These are phyloP conservation scores for Erodium maritimum DNA, from an alignment of 345 rosid genomes.

Conservation along the genomic window DNA sequence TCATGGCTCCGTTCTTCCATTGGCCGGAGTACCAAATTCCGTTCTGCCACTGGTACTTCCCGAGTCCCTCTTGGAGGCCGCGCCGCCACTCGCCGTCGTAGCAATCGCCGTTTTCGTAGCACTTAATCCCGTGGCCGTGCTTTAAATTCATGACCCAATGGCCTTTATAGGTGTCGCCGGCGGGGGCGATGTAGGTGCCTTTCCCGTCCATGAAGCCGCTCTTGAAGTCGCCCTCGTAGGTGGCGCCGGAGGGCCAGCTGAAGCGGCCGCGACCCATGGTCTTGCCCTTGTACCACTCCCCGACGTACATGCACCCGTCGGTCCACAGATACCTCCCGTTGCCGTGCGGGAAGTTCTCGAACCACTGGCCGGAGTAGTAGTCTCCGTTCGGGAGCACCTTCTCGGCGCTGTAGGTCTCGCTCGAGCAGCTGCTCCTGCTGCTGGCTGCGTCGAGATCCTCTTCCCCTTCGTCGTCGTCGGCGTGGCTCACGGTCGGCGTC, in stretches of 20 bases:
- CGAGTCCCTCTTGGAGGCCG: slow-evolving; percentile 70
- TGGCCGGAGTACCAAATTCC: slow-evolving; percentile 52
- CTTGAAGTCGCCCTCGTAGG: slow-evolving; percentile 88
- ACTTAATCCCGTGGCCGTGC: slow-evolving; percentile 65
- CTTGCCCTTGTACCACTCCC: slow-evolving; percentile 80
- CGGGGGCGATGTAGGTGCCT: slow-evolving; percentile 40
- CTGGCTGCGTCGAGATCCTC: not conserved
- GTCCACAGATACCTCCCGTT: slow-evolving; percentile 85
- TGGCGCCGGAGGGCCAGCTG: slow-evolving; percentile 86
- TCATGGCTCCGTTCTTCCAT: slow-evolving; percentile 66
- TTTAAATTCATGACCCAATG: slow-evolving; percentile 86
- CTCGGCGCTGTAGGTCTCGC: slow-evolving; percentile 48
- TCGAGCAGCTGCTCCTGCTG: not conserved
- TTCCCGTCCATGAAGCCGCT: slow-evolving; percentile 80
- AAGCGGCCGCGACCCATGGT: slow-evolving; percentile 77
- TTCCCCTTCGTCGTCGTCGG: slow-evolving; percentile 33
- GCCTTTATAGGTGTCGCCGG: slow-evolving; percentile 62
- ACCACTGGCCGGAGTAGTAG: slow-evolving; percentile 81
- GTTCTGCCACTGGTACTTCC: slow-evolving; percentile 62
- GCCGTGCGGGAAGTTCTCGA: slow-evolving; percentile 71
- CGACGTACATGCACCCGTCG: slow-evolving; percentile 76
- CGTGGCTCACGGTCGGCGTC: slow-evolving; percentile 38
- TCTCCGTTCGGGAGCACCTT: slow-evolving; percentile 75
- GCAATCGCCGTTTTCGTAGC: slow-evolving; percentile 54
- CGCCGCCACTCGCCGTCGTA: slow-evolving; percentile 90